phyloP scores from a whole-genome alignment of 768 basidiomycete species.

The Exsudoporus frostii region DNA sequence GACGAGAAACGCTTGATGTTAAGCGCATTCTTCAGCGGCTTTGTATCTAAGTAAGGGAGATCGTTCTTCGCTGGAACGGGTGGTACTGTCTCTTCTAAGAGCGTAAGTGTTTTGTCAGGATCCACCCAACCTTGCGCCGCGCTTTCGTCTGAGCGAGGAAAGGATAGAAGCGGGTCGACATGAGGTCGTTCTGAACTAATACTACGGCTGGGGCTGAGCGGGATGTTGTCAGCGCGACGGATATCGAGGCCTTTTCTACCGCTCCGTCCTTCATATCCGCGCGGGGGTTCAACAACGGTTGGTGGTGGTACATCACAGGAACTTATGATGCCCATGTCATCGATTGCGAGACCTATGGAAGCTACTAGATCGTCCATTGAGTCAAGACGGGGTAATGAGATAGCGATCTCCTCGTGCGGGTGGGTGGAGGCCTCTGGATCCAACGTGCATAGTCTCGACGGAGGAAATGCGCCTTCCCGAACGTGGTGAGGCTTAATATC shows the following conservation, averaged over 20 bases:
- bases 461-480: constrained; percentile 68
- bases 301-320: constrained; percentile 35
- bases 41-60: constrained; percentile 22
- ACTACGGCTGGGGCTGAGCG: background rate
- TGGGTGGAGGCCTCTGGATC: constrained; percentile 16
- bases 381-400: constrained; percentile 24
- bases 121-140: constrained; percentile 14
- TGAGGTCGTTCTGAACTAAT: constrained; percentile 15
- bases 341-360: constrained; percentile 37
- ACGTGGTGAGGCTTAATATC: constrained; percentile 29
- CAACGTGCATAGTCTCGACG: constrained; percentile 35
- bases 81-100: constrained; percentile 20
- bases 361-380: constrained; percentile 39
- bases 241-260: constrained; percentile 30
- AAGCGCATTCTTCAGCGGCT: constrained; percentile 24
- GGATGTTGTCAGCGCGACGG: constrained; percentile 25
- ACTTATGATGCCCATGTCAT: constrained; percentile 36
- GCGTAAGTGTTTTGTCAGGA: constrained; percentile 14
- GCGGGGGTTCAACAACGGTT: constrained; percentile 40
- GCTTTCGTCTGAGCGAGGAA: constrained; percentile 22
- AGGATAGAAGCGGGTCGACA: constrained; percentile 9
- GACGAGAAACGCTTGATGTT: constrained; percentile 48
- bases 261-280: constrained; percentile 30
- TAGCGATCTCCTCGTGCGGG: constrained; percentile 17
- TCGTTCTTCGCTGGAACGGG: constrained; percentile 31